Evolutionary conservation across 108 stramenopile species (phyloP).

Genomic region (Nitzschia sp.): DNA sequence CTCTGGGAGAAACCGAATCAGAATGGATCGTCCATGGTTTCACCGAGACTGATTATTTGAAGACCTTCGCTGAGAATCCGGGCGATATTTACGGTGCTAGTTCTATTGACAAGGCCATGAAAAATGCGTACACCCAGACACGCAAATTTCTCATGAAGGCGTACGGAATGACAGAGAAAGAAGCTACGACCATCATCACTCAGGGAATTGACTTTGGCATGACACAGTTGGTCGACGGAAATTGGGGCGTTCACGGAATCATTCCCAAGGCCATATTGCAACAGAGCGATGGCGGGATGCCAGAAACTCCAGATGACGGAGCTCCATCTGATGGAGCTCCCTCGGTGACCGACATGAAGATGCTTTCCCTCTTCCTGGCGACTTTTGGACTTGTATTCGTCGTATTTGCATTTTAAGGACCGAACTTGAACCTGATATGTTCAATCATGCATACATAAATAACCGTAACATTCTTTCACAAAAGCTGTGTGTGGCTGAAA

Average conservation of each 20-base stretch:
- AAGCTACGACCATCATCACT: conserved; percentile 36
- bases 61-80: conserved; percentile 22
- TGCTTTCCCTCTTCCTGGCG: no score
- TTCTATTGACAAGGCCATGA: conserved; percentile 46
- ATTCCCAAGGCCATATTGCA: conserved; percentile 38
- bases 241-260: conserved; percentile 48
- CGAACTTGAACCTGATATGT: no score
- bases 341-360: no score
- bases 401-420: no score
- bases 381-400: no score
- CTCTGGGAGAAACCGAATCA: conserved; percentile 37
- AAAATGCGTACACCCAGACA: conserved; percentile 44
- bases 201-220: conserved; percentile 40
- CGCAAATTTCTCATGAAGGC: conserved; percentile 45
- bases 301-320: not conserved
- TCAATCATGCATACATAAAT: no score
- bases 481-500: no score
- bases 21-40: conserved; percentile 45
- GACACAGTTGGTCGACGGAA: conserved; percentile 51
- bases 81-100: conserved; percentile 36
- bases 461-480: no score
- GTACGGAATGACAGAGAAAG: conserved; percentile 38
- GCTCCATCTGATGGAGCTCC: not conserved
- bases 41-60: conserved; percentile 44
- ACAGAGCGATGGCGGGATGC: not conserved